These are phyloP conservation scores for Aspergillus sp. DNA, from an alignment of 2,329 filamentous ascomycete species.

Conservation along the genomic window DNA sequence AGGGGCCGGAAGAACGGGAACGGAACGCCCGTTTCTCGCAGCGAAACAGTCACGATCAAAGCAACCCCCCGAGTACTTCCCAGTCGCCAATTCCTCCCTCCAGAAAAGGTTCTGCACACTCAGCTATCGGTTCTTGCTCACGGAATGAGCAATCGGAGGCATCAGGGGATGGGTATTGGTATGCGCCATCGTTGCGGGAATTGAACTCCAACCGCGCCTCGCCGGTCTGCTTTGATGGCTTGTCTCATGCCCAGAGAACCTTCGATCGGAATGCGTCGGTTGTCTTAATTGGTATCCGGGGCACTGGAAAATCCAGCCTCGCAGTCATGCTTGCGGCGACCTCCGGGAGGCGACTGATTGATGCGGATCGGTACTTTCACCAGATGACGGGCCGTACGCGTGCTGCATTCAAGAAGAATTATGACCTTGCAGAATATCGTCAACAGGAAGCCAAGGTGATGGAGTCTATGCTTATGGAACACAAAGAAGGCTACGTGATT, in stretches of 20 bases:
- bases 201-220: slow-evolving; percentile 25
- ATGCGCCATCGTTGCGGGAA: slow-evolving; percentile 15
- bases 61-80: neutral
- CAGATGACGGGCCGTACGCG: slow-evolving; percentile 59
- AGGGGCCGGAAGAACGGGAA: slow-evolving; percentile 13
- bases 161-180: slow-evolving; percentile 13
- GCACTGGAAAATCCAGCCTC: slow-evolving; percentile 70
- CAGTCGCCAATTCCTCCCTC: neutral
- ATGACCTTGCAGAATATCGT: slow-evolving; percentile 60
- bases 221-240: slow-evolving; percentile 19
- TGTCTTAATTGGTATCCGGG: slow-evolving; percentile 67
- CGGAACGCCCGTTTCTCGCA: neutral
- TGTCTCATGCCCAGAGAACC: slow-evolving; percentile 21
- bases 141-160: slow-evolving; percentile 14
- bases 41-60: too few species aligned
- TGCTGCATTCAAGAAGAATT: slow-evolving; percentile 57
- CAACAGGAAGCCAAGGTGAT: slow-evolving; percentile 60
- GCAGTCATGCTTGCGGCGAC: slow-evolving; percentile 71
- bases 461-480: slow-evolving; percentile 53
- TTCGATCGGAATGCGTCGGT: slow-evolving; percentile 64
- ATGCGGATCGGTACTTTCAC: slow-evolving; percentile 65
- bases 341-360: slow-evolving; percentile 63
- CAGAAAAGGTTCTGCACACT: neutral
- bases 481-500: slow-evolving; percentile 60
- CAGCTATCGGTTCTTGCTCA: slow-evolving; percentile 7